These are phyloP conservation scores for Anthracocystis setariae DNA, from an alignment of 1,284 basidiomycete genomes.

Conservation along the genomic window DNA sequence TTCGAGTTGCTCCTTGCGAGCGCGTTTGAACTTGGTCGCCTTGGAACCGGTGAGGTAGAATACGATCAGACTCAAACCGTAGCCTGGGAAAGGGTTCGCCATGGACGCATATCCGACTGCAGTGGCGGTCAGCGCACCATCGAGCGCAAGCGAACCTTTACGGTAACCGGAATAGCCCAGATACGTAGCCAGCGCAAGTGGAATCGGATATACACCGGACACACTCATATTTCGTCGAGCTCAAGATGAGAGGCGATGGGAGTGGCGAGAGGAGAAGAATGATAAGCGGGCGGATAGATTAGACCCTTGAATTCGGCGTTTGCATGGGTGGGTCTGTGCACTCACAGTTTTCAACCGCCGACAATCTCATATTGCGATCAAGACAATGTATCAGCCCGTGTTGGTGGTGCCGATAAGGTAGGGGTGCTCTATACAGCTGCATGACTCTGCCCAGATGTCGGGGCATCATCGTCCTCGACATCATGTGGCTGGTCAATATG, in stretches of 20 bases:
- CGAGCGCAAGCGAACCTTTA: slow-evolving; percentile 54
- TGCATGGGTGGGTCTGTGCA: slow-evolving; percentile 4
- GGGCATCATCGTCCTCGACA: too few relatives aligned
- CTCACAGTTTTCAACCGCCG: neutral
- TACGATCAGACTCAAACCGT: slow-evolving; percentile 53
- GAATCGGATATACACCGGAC: slow-evolving; percentile 23
- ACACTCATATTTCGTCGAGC: neutral
- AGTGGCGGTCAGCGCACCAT: slow-evolving; percentile 52
- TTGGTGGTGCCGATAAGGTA: too few relatives aligned
- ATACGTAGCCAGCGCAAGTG: slow-evolving; percentile 27
- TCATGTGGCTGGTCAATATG: too few relatives aligned
- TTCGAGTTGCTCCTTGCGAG: slow-evolving; percentile 78
- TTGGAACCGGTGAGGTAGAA: slow-evolving; percentile 78
- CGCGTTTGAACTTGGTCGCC: slow-evolving; percentile 78
- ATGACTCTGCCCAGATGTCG: too few relatives aligned
- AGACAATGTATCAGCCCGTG: too few relatives aligned
- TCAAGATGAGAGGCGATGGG: neutral
- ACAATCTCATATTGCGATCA: neutral
- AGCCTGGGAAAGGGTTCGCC: slow-evolving; percentile 56
- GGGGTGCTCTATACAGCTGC: too few relatives aligned
- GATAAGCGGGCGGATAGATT: too few relatives aligned
- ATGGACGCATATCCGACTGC: slow-evolving; percentile 55
- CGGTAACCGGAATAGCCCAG: slow-evolving; percentile 45
- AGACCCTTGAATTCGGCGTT: neutral
- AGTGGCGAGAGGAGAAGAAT: neutral